A percentile compares a stretch with the other conserved stretches of the same genome.
Evolutionary conservation across 1,284 basidiomycete genomes (phyloP).

Genomic region (Schizophyllum amplum): DNA sequence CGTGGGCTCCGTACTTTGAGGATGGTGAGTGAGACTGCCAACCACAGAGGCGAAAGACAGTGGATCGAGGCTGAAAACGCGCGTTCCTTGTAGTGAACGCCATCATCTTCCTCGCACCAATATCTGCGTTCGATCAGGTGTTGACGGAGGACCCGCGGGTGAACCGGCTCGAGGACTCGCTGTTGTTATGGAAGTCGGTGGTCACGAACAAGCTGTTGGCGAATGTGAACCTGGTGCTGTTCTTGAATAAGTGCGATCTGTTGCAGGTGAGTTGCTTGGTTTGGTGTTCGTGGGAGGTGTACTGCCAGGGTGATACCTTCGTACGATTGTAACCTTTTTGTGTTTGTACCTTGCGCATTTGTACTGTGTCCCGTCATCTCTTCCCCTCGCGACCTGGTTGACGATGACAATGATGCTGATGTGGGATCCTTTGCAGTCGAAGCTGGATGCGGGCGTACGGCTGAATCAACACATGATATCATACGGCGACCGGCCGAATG

Average conservation of each 20-base stretch:
- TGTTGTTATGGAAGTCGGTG: constrained; percentile 61
- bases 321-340: neutral
- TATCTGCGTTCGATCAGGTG: constrained; percentile 77
- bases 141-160: constrained; percentile 48
- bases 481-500: constrained; percentile 65
- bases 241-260: constrained; percentile 73
- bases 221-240: constrained; percentile 66
- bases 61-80: neutral
- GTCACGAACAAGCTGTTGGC: constrained; percentile 61
- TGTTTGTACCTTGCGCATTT: too few species aligned
- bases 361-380: too few species aligned
- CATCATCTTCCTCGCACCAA: constrained; percentile 78
- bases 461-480: constrained; percentile 57
- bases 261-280: constrained; percentile 38
- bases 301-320: neutral
- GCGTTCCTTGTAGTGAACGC: constrained; percentile 49
- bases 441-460: constrained; percentile 67
- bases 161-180: constrained; percentile 70
- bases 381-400: too few species aligned
- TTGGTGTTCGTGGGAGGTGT: neutral
- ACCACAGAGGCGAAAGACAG: constrained; percentile 5
- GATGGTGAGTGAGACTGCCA: constrained; percentile 42
- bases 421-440: constrained; percentile 23
- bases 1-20: constrained; percentile 79
- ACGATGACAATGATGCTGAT: too few species aligned